Evolutionary conservation across 2,329 filamentous ascomycete species (phyloP).

Genomic region (Paracorniculantispora psalliotae): DNA sequence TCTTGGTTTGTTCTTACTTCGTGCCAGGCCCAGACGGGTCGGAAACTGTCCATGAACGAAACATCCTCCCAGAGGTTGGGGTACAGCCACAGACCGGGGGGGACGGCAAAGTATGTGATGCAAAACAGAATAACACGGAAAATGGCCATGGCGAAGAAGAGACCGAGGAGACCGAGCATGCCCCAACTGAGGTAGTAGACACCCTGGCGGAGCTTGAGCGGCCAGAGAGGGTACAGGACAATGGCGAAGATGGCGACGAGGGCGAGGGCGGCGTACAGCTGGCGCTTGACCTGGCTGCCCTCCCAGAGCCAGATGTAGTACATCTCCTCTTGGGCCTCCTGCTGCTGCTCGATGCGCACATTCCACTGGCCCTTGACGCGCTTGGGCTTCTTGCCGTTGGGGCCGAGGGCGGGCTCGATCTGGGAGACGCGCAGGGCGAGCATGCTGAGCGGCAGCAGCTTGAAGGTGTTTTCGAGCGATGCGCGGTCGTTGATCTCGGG

Average conservation of each 20-base stretch:
- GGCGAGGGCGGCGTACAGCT: conserved; percentile 81
- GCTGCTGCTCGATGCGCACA: conserved; percentile 91
- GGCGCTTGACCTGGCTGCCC: conserved; percentile 87
- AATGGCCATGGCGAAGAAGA: conserved; percentile 98
- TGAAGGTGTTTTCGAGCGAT: conserved; percentile 89
- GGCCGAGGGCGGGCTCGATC: conserved; percentile 60
- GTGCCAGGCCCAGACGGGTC: conserved; percentile 96
- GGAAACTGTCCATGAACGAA: conserved; percentile 96
- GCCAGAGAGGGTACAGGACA: conserved; percentile 96
- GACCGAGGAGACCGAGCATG: conserved; percentile 78
- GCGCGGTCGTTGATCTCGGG: conserved; percentile 84
- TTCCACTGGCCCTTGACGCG: conserved; percentile 94
- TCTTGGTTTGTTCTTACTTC: conserved; percentile 56
- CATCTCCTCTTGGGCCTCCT: conserved; percentile 79
- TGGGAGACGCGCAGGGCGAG: conserved; percentile 88
- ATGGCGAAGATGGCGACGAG: conserved; percentile 79
- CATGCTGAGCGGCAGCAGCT: conserved; percentile 89
- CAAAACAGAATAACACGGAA: conserved; percentile 93
- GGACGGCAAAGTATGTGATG: conserved; percentile 76
- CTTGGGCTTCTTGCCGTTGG: conserved; percentile 67
- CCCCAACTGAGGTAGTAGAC: conserved; percentile 98
- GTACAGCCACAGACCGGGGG: conserved; percentile 95
- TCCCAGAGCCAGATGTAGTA: conserved; percentile 98
- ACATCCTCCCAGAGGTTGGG: conserved; percentile 98
- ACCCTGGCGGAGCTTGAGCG: conserved; percentile 80